Evolutionary conservation across 306 rosid species (phyloP).

Genomic region (Alnus glutinosa): DNA sequence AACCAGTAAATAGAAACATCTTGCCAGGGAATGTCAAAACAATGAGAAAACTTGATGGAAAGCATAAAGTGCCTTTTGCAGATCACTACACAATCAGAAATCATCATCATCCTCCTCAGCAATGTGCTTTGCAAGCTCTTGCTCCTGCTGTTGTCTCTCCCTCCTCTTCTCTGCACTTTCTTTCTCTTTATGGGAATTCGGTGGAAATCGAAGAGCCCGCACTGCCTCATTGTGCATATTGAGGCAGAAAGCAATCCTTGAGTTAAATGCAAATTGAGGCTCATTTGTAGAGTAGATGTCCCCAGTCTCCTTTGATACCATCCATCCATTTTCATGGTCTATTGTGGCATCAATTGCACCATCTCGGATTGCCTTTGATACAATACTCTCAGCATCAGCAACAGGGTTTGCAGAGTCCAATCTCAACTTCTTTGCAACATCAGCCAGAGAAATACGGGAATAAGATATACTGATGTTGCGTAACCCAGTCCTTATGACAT

Average conservation of each 20-base stretch:
- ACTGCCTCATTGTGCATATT: conserved; percentile 96
- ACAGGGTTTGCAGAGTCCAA: conserved; percentile 78
- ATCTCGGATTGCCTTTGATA: conserved; percentile 93
- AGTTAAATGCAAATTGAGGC: conserved; percentile 93
- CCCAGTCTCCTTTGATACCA: conserved; percentile 99
- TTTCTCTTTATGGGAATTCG: conserved; percentile 62
- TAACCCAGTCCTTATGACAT: conserved; percentile 93
- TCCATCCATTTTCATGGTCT: conserved; percentile 84
- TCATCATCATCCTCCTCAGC: conserved; percentile 68
- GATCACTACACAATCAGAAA: conserved; percentile 40
- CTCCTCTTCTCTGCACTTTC: conserved; percentile 67
- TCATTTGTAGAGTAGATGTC: conserved; percentile 93
- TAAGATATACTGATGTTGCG: conserved; percentile 96
- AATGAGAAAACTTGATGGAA: conserved; percentile 4
- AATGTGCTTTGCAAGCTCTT: conserved; percentile 61
- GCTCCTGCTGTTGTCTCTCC: conserved; percentile 68
- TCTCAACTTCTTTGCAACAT: conserved; percentile 88
- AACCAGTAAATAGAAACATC: conserved; percentile 13
- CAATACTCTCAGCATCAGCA: conserved; percentile 91
- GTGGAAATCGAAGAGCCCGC: conserved; percentile 74
- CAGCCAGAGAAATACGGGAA: conserved; percentile 86
- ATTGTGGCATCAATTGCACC: conserved; percentile 76
- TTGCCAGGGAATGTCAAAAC: conserved; percentile 9
- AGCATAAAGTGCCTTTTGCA: conserved; percentile 3
- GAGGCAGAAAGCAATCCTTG: conserved; percentile 94